phyloP scores from a whole-genome alignment of 352 stramenopile species.

The Peronosclerospora sorghi region DNA sequence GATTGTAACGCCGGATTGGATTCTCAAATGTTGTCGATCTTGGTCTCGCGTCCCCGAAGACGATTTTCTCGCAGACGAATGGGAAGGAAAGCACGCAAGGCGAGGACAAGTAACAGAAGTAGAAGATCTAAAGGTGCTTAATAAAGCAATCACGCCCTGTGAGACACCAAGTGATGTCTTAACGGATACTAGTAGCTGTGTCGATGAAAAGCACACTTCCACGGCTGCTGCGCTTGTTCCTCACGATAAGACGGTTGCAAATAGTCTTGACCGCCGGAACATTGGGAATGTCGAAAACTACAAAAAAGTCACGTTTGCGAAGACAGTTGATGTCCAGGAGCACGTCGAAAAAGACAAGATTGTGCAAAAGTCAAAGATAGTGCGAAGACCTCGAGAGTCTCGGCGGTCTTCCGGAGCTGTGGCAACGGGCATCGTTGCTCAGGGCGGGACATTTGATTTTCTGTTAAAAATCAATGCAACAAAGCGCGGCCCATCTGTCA shows the following conservation, averaged over 20 bases:
- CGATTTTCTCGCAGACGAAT: slow-evolving; percentile 59
- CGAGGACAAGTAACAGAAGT: slow-evolving; percentile 11
- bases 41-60: slow-evolving; percentile 50
- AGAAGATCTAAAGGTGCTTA: not conserved
- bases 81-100: slow-evolving; percentile 36
- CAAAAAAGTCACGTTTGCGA: slow-evolving; percentile 60
- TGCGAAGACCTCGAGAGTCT: slow-evolving; percentile 27
- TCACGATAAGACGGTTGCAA: slow-evolving; percentile 10
- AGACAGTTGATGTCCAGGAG: slow-evolving; percentile 21
- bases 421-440: slow-evolving; percentile 57
- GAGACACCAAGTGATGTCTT: slow-evolving; percentile 2
- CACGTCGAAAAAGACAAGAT: slow-evolving; percentile 12
- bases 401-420: slow-evolving; percentile 17
- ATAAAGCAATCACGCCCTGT: not conserved
- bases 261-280: slow-evolving; percentile 12
- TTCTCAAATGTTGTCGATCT: slow-evolving; percentile 64
- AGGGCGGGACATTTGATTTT: slow-evolving; percentile 76
- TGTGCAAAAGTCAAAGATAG: slow-evolving; percentile 15
- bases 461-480: slow-evolving; percentile 63
- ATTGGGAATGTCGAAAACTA: slow-evolving; percentile 10
- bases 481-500: slow-evolving; percentile 13
- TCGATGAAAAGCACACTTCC: slow-evolving; percentile 3
- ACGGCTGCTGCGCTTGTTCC: slow-evolving; percentile 1
- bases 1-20: slow-evolving; percentile 71
- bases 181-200: slow-evolving; percentile 2